These are phyloP conservation scores for Starmerella bacillaris DNA, from an alignment of 805 yeast genomes.

Conservation along the genomic window DNA sequence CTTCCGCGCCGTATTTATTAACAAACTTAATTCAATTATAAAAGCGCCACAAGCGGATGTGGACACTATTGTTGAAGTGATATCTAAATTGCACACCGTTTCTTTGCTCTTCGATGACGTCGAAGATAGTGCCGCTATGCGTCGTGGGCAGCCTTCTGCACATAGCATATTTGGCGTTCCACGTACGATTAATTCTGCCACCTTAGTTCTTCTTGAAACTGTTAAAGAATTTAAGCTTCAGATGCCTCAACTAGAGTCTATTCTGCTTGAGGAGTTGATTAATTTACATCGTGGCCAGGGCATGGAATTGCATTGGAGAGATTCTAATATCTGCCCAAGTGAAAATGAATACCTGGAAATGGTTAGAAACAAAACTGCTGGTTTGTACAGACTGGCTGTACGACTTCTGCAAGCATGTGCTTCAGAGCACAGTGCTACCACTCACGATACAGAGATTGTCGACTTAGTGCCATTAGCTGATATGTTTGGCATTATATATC, in stretches of 20 bases:
- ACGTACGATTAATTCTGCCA: constrained; percentile 65
- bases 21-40: constrained; percentile 37
- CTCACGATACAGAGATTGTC: too few species aligned
- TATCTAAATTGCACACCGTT: constrained; percentile 48
- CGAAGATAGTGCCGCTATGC: constrained; percentile 52
- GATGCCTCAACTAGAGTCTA: constrained; percentile 22
- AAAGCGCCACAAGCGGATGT: constrained; percentile 27
- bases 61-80: constrained; percentile 28
- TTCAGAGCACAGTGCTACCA: constrained; percentile 2
- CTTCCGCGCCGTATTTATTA: constrained; percentile 32
- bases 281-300: constrained; percentile 84
- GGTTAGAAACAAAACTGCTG: constrained; percentile 84
- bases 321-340: constrained; percentile 37
- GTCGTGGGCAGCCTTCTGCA: constrained; percentile 68
- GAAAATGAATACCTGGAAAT: constrained; percentile 51
- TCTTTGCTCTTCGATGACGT: constrained; percentile 70
- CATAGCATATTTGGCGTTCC: constrained; percentile 65
- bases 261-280: constrained; percentile 54
- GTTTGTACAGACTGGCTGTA: constrained; percentile 60
- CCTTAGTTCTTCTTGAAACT: constrained; percentile 63
- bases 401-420: constrained; percentile 30
- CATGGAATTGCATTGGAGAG: constrained; percentile 77
- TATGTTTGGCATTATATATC: constrained; percentile 65
- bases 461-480: constrained; percentile 36
- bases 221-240: constrained; percentile 31